These are phyloP conservation scores for Termitomyces sp. DNA, from an alignment of 768 basidiomycete genomes.

Conservation along the genomic window DNA sequence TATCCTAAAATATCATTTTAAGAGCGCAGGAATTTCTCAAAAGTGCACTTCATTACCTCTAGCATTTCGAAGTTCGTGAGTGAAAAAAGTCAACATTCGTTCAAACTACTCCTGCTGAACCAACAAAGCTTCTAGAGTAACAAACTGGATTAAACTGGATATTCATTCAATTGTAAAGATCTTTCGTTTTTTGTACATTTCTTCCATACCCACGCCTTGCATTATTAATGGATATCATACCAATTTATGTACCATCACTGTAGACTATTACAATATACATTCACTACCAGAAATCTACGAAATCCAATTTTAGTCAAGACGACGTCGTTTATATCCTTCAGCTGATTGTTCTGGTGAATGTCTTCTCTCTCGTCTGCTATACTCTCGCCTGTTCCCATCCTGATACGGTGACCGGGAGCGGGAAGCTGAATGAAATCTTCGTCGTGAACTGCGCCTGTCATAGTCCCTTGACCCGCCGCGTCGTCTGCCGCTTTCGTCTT, in stretches of 20 bases:
- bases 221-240: neutral
- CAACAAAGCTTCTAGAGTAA: neutral
- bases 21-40: neutral
- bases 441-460: conserved; percentile 20
- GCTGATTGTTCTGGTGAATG: conserved; percentile 27
- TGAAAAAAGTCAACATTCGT: neutral
- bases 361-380: conserved; percentile 21
- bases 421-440: conserved; percentile 23
- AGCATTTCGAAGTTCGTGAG: neutral
- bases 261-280: neutral
- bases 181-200: neutral
- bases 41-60: neutral
- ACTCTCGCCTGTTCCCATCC: conserved; percentile 15
- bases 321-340: conserved; percentile 44
- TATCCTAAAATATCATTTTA: neutral
- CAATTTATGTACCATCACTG: neutral
- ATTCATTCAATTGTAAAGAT: neutral
- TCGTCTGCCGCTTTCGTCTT: conserved; percentile 4
- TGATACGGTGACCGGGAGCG: conserved; percentile 26
- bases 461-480: conserved; percentile 17
- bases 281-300: neutral
- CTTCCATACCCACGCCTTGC: neutral
- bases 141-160: too few relatives aligned
- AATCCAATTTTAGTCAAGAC: conserved; percentile 38
- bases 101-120: neutral